A percentile compares a stretch with the other conserved stretches of the same genome.
Evolutionary conservation across 768 basidiomycete genomes (phyloP).

Genomic region (Boletus tomentosulus): DNA sequence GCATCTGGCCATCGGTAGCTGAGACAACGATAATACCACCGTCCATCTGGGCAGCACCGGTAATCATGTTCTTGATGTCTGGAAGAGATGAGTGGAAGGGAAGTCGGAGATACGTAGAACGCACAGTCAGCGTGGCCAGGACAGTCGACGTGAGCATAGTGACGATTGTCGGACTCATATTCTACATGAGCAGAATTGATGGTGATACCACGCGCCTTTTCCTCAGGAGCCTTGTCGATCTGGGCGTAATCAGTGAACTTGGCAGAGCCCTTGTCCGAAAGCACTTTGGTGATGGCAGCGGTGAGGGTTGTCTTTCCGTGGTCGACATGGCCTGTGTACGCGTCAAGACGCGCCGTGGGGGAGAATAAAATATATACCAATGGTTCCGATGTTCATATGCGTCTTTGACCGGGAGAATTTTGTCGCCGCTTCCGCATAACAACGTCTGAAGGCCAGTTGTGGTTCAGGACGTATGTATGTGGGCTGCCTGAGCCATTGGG

Average conservation of each 20-base stretch:
- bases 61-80: slow-evolving; percentile 99
- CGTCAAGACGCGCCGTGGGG: slow-evolving; percentile 16
- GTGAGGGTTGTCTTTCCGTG: slow-evolving; percentile 98
- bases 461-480: background rate
- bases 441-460: slow-evolving; percentile 35
- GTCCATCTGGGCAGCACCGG: slow-evolving; percentile 98
- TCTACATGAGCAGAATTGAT: slow-evolving; percentile 99
- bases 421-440: slow-evolving; percentile 64
- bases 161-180: slow-evolving; percentile 86
- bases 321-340: slow-evolving; percentile 76
- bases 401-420: slow-evolving; percentile 75
- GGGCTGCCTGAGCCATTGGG: background rate
- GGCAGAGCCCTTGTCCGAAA: slow-evolving; percentile 68
- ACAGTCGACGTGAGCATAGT: slow-evolving; percentile 98
- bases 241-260: slow-evolving; percentile 93
- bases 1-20: slow-evolving; percentile 99
- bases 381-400: slow-evolving; percentile 95
- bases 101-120: slow-evolving; percentile 23
- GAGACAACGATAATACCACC: slow-evolving; percentile 95
- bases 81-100: slow-evolving; percentile 5
- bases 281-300: slow-evolving; percentile 92
- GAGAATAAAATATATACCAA: slow-evolving; percentile 44
- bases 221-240: slow-evolving; percentile 99
- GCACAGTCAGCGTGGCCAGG: slow-evolving; percentile 93
- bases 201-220: slow-evolving; percentile 99